Evolutionary conservation across 208 protist species (phyloP).

Genomic region (Naegleria gruberi): DNA sequence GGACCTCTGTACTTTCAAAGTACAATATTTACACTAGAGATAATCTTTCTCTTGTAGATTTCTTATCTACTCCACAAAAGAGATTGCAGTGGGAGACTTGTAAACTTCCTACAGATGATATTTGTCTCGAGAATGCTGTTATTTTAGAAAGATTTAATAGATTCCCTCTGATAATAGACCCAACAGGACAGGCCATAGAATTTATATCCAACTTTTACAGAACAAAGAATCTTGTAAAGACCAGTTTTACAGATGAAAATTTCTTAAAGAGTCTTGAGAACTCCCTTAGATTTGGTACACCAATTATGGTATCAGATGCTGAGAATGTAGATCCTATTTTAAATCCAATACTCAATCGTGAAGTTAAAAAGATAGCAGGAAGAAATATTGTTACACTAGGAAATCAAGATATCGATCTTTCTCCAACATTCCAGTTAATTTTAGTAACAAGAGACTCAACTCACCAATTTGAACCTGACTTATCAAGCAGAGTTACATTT

Average conservation of each 20-base stretch:
- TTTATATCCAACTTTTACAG: slow-evolving; percentile 80
- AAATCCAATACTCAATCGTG: slow-evolving; percentile 93
- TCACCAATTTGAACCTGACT: slow-evolving; percentile 82
- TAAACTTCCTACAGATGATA: slow-evolving; percentile 86
- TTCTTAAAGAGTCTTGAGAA: slow-evolving; percentile 97
- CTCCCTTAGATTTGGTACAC: slow-evolving; percentile 93
- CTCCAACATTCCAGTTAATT: slow-evolving; percentile 90
- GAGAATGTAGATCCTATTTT: slow-evolving; percentile 97
- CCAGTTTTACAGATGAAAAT: slow-evolving; percentile 84
- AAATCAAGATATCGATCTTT: slow-evolving; percentile 94
- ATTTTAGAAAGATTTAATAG: slow-evolving; percentile 85
- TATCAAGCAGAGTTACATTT: slow-evolving; percentile 90
- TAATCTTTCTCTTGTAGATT: slow-evolving; percentile 77
- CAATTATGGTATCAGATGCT: slow-evolving; percentile 97
- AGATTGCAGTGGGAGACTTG: slow-evolving; percentile 82
- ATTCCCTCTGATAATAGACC: slow-evolving; percentile 97
- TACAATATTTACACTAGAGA: slow-evolving; percentile 58
- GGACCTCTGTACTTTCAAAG: slow-evolving; percentile 59
- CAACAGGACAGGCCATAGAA: slow-evolving; percentile 81
- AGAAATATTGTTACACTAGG: slow-evolving; percentile 86
- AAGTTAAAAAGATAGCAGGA: slow-evolving; percentile 85
- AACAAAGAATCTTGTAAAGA: slow-evolving; percentile 71
- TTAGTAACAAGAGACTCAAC: slow-evolving; percentile 89
- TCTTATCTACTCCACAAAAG: slow-evolving; percentile 76
- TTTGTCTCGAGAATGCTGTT: slow-evolving; percentile 95